These are phyloP conservation scores for Primulina huaijiensis DNA, from an alignment of 257 asterid species.

Conservation along the genomic window DNA sequence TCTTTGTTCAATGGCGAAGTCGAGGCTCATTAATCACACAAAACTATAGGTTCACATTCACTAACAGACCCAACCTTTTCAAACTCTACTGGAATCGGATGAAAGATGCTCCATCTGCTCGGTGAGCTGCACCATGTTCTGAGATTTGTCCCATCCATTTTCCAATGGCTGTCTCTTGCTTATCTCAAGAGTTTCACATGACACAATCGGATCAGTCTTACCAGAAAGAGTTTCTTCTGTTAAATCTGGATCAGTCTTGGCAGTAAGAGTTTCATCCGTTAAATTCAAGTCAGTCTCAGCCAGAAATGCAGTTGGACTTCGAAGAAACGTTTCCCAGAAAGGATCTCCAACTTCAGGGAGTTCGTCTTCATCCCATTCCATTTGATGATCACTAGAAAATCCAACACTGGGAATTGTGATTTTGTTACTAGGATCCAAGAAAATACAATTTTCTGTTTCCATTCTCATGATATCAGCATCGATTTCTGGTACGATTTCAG, in stretches of 20 bases:
- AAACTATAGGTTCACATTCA: background rate
- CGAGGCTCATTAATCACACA: background rate
- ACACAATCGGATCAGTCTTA: conserved; percentile 24
- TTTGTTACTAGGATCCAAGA: conserved; percentile 41
- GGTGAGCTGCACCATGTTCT: conserved; percentile 68
- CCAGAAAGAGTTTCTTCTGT: conserved; percentile 10
- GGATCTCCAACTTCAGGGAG: conserved; percentile 70
- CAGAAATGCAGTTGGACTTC: conserved; percentile 40
- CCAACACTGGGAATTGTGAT: conserved; percentile 44
- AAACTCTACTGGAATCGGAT: conserved; percentile 47
- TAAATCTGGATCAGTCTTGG: conserved; percentile 38
- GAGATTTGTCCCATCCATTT: conserved; percentile 59
- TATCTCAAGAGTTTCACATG: conserved; percentile 43
- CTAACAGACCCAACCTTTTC: conserved; percentile 2
- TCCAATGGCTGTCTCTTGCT: conserved; percentile 35
- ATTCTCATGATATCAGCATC: conserved; percentile 40
- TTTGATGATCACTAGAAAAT: conserved; percentile 39
- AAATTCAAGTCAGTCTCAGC: conserved; percentile 33
- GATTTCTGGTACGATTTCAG: conserved; percentile 44
- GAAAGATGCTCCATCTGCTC: conserved; percentile 86
- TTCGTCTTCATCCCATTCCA: conserved; percentile 67
- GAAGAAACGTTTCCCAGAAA: conserved; percentile 81
- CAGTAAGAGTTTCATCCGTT: conserved; percentile 19
- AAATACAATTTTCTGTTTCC: conserved; percentile 28
- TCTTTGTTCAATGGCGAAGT: background rate